phyloP scores from a whole-genome alignment of 1,284 basidiomycete genomes.

The Cryptococcus floricola region DNA sequence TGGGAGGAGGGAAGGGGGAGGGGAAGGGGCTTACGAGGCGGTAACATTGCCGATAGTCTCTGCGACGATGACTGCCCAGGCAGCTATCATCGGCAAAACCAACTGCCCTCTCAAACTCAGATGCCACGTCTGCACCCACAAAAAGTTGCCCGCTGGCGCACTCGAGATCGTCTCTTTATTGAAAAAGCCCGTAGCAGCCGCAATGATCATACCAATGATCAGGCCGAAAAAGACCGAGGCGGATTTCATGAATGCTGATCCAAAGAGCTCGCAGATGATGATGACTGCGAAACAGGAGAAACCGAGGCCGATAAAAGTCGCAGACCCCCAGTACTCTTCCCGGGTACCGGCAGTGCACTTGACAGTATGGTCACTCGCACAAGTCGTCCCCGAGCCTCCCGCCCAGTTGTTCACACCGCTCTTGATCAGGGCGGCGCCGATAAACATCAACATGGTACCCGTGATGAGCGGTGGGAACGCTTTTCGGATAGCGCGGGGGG shows the following conservation, averaged over 20 bases:
- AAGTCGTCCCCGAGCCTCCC: conserved; percentile 24
- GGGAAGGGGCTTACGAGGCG: neutral
- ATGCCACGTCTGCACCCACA: conserved; percentile 30
- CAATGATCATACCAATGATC: conserved; percentile 30
- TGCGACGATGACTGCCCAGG: conserved; percentile 32
- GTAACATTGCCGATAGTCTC: conserved; percentile 36
- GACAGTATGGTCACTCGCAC: conserved; percentile 25
- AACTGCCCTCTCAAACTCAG: conserved; percentile 28
- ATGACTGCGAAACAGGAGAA: conserved; percentile 28
- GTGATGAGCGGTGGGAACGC: conserved; percentile 34
- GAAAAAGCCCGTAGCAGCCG: conserved; percentile 33
- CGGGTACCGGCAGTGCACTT: conserved; percentile 18
- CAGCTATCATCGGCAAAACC: conserved; percentile 32
- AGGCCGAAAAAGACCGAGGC: conserved; percentile 37
- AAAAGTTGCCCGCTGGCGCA: conserved; percentile 29
- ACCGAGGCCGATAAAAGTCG: conserved; percentile 28
- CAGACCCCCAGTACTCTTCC: conserved; percentile 26
- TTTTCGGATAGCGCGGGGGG: conserved; percentile 28
- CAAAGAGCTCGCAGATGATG: conserved; percentile 31
- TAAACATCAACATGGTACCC: conserved; percentile 34
- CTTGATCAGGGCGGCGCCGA: conserved; percentile 31
- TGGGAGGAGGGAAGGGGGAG: neutral
- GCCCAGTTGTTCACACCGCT: conserved; percentile 36
- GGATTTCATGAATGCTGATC: conserved; percentile 36
- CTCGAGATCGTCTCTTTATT: conserved; percentile 17